Evolutionary conservation across 441 rosid genomes (phyloP).

Genomic region (Erodium moschatum): DNA sequence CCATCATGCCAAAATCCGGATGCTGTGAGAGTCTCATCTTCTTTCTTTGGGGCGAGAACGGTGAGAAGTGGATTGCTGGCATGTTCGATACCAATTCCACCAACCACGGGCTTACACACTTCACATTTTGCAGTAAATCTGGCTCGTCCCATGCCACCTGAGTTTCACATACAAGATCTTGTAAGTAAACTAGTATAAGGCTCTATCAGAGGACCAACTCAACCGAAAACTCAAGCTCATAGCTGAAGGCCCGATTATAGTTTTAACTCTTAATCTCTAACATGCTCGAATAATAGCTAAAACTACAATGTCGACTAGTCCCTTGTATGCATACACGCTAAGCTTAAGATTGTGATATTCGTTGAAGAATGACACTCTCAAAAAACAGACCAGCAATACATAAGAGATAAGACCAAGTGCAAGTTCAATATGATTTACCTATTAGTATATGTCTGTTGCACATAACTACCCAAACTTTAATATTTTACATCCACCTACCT

Average conservation of each 20-base stretch:
- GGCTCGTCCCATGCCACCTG: constrained; percentile 99
- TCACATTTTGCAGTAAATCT: constrained; percentile 85
- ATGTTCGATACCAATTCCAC: constrained; percentile 74
- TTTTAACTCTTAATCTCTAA: no score
- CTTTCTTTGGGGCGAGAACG: constrained; percentile 78
- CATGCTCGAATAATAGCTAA: no score
- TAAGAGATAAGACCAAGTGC: not conserved
- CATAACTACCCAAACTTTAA: no score
- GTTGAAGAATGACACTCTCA: no score
- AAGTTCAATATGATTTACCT: not conserved
- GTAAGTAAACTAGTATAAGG: no score
- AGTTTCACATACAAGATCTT: not conserved
- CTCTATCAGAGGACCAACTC: no score
- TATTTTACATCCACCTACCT: no score
- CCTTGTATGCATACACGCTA: not conserved
- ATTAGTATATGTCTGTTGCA: no score
- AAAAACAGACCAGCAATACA: no score
- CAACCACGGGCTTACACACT: constrained; percentile 87
- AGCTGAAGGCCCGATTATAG: no score
- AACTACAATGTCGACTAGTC: not conserved
- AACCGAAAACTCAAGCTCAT: no score
- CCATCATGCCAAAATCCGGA: constrained; percentile 47
- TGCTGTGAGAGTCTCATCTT: constrained; percentile 55
- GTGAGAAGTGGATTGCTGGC: constrained; percentile 54
- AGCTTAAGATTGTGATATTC: not conserved